These are phyloP conservation scores for Lentinus brumalis DNA, from an alignment of 768 basidiomycete genomes.

Conservation along the genomic window DNA sequence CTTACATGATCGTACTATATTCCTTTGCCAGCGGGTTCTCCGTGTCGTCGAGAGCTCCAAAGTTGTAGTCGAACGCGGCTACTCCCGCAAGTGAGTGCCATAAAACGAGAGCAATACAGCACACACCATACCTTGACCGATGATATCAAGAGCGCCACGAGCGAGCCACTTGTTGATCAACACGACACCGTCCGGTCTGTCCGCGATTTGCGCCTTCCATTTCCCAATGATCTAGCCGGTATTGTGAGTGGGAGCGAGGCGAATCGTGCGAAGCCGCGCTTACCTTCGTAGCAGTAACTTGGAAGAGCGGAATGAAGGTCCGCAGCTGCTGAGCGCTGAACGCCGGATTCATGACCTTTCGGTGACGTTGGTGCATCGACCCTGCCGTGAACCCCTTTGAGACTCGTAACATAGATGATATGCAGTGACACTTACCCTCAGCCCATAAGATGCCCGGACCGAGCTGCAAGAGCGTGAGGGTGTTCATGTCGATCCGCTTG, in stretches of 20 bases:
- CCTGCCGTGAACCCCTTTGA: background rate
- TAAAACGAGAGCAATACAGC: background rate
- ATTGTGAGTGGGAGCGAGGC: background rate
- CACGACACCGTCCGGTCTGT: slow-evolving; percentile 19
- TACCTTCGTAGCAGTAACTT: slow-evolving; percentile 19
- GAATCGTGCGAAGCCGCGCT: background rate
- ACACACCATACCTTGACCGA: slow-evolving; percentile 19
- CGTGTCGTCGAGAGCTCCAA: slow-evolving; percentile 15
- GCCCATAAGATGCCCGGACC: slow-evolving; percentile 9
- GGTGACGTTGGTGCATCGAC: slow-evolving; percentile 19
- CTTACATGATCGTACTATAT: slow-evolving; percentile 24
- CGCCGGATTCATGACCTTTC: slow-evolving; percentile 22
- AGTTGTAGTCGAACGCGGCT: slow-evolving; percentile 27
- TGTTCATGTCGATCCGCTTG: slow-evolving; percentile 16
- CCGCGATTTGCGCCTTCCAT: slow-evolving; percentile 12
- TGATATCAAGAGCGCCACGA: slow-evolving; percentile 24
- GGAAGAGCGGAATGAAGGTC: slow-evolving; percentile 22
- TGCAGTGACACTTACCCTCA: background rate
- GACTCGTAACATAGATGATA: background rate
- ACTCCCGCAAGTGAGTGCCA: background rate
- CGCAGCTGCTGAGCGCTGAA: slow-evolving; percentile 23
- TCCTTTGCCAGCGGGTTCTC: slow-evolving; percentile 13
- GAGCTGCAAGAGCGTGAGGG: background rate
- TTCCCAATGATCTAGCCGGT: background rate
- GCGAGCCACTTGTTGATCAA: slow-evolving; percentile 21